Percentiles rank a stretch among this genome's conserved stretches.
These are phyloP conservation scores for Nothophytophthora sp. DNA, from an alignment of 352 stramenopile genomes.

Conservation along the genomic window DNA sequence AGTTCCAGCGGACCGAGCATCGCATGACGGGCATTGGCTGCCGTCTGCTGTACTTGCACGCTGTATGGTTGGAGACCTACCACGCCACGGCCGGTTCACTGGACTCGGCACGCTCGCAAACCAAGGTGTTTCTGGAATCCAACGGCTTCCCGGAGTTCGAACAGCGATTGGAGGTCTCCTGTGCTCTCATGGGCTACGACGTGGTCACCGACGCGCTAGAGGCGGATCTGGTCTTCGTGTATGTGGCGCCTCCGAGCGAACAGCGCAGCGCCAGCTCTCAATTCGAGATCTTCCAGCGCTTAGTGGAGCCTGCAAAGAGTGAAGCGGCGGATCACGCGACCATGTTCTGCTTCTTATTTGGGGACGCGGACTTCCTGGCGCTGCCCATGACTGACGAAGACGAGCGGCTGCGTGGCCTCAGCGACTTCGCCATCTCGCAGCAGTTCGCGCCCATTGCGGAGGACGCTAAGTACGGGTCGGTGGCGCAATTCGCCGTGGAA, in stretches of 20 bases:
- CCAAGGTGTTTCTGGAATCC: slow-evolving; percentile 39
- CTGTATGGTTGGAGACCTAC: slow-evolving; percentile 38
- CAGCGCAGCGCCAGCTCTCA: slow-evolving; percentile 31
- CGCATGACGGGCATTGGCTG: slow-evolving; percentile 63
- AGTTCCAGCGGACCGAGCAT: slow-evolving; percentile 50
- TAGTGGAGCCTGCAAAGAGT: slow-evolving; percentile 24
- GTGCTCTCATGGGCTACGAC: slow-evolving; percentile 54
- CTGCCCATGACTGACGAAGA: slow-evolving; percentile 45
- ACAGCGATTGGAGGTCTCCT: slow-evolving; percentile 31
- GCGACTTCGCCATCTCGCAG: slow-evolving; percentile 81
- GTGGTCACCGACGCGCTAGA: slow-evolving; percentile 20
- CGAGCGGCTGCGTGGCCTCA: slow-evolving; percentile 62
- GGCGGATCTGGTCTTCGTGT: slow-evolving; percentile 63
- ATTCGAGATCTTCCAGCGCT: slow-evolving; percentile 45
- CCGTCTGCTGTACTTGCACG: slow-evolving; percentile 74
- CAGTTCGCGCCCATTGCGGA: slow-evolving; percentile 53
- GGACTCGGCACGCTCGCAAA: not conserved
- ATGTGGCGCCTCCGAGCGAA: slow-evolving; percentile 55
- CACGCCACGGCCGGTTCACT: not conserved
- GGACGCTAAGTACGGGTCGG: slow-evolving; percentile 41
- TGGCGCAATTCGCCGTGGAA: slow-evolving; percentile 77
- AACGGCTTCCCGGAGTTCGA: slow-evolving; percentile 65
- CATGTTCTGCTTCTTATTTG: slow-evolving; percentile 68
- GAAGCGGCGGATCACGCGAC: slow-evolving; percentile 34
- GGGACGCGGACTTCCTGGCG: slow-evolving; percentile 68